A percentile compares a stretch with the other conserved stretches of the same genome.
Evolutionary conservation across 441 rosid genomes (phyloP).

Genomic region (Biscutella auriculata): DNA sequence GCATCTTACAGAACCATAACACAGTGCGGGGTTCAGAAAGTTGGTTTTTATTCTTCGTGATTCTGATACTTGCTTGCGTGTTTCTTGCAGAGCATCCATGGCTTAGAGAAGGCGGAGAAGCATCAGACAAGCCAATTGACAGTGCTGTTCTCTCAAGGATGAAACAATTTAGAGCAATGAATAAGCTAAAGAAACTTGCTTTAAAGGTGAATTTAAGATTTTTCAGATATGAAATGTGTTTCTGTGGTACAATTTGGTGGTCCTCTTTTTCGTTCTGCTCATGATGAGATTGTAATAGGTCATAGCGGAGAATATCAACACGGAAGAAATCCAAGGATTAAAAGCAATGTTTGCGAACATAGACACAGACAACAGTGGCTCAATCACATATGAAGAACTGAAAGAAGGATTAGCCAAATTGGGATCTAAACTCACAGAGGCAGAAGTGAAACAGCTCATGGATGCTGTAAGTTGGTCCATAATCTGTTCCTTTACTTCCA

Average conservation of each 20-base stretch:
- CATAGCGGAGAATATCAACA: constrained; percentile 45
- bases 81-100: constrained; percentile 47
- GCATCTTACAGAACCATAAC: background rate
- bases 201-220: constrained; percentile 29
- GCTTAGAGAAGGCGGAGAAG: constrained; percentile 56
- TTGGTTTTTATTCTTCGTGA: background rate
- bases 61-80: background rate
- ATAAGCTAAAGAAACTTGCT: constrained; percentile 60
- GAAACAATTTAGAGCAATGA: constrained; percentile 69
- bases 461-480: constrained; percentile 37
- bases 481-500: background rate
- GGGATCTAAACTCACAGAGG: constrained; percentile 51
- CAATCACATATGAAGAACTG: constrained; percentile 55
- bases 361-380: constrained; percentile 49
- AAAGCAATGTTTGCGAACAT: constrained; percentile 49
- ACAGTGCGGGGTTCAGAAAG: background rate
- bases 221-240: background rate
- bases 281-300: constrained; percentile 24
- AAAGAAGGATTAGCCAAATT: constrained; percentile 46
- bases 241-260: background rate
- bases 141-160: constrained; percentile 62
- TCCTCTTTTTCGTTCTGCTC: background rate
- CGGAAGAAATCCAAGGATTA: constrained; percentile 50
- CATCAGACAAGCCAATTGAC: constrained; percentile 57
- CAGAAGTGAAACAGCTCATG: constrained; percentile 58